Base-by-base conservation (phyloP, 331 rosid species). In the Prunus yedoensis region DNA sequence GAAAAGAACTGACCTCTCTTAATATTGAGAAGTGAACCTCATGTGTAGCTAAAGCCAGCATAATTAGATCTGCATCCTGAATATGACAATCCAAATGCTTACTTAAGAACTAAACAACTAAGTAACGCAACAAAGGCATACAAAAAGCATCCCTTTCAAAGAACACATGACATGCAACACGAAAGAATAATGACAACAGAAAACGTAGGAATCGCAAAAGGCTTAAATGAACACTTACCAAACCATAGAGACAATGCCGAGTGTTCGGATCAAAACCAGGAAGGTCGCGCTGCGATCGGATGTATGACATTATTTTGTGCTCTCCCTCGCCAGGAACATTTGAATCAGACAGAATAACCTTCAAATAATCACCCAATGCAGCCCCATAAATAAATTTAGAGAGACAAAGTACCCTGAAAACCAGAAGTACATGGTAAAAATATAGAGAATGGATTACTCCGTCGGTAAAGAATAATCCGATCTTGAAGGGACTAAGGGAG, bases 281-380 rank as follows among this genome's bases (percentile, higher is more conserved):
- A 76, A 88, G 87, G 87, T 83, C 83, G 69, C 98, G 93, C 67
- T 92, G 99, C 75, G 25, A 78, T 72, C 99, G 94, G 73, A 95
- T 92, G 78, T 92, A 95, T 70, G 89, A 80, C 89, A 95, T 95
- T 77, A 92, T 88, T 87, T 95, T 95, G 85, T 95, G 99, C 77
- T 95, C 97, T 68, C 99, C 99, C 90, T 95, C 99, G 12, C 99
- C 99, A 69, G 94, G 94, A 70, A 85, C 97, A 70, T 95, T 95
- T 52, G 99, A 83, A 89, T 95, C 99, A 85, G 99, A 92, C 84
- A 95, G 96, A 73, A 92, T 89, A 86, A 90, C 99, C 99, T 95
- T 95, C 85, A 87, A 88, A 92, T 78, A 88, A 91, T 57, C 84
- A 93, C 84, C 89, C 78, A 85, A 85, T 82, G 87, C 82, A 89